phyloP scores from a whole-genome alignment of 23 red algal genomes.

The Gracilariopsis chorda region DNA sequence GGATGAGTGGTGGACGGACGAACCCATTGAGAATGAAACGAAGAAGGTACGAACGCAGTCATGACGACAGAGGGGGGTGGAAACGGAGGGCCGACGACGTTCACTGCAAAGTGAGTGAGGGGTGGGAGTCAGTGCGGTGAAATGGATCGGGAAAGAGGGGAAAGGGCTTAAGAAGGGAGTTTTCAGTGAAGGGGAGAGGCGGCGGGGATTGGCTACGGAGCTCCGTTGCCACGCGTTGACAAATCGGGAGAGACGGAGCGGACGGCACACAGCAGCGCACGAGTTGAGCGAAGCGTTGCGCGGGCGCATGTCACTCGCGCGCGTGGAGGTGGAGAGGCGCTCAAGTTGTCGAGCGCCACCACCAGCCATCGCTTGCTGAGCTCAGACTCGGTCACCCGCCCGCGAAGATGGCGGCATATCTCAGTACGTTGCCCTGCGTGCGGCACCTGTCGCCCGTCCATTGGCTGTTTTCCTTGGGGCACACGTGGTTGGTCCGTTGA shows the following conservation, averaged over 20 bases:
- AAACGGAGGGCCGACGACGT: not conserved
- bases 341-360: too few relatives aligned
- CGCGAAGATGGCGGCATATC: too few relatives aligned
- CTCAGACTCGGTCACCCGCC: too few relatives aligned
- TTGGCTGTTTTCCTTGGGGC: not conserved
- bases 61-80: not conserved
- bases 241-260: too few relatives aligned
- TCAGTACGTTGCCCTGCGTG: slow-evolving; percentile 1
- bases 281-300: too few relatives aligned
- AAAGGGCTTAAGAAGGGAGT: not conserved
- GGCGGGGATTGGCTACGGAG: not conserved
- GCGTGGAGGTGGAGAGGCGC: too few relatives aligned
- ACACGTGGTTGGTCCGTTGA: too few relatives aligned
- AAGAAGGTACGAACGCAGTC: slow-evolving; percentile 8
- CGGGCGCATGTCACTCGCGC: too few relatives aligned
- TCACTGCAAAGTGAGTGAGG: not conserved
- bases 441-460: not conserved
- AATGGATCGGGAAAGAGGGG: not conserved
- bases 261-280: too few relatives aligned
- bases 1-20: slow-evolving; percentile 1
- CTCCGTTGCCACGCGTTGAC: not conserved
- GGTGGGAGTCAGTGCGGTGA: not conserved
- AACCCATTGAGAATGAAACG: not conserved
- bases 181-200: too few relatives aligned
- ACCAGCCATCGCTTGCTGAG: too few relatives aligned